Percentiles rank a stretch among this genome's conserved stretches.
These are phyloP conservation scores for Trichothecium sympodiale DNA, from an alignment of 2,329 filamentous ascomycete species.

Conservation along the genomic window DNA sequence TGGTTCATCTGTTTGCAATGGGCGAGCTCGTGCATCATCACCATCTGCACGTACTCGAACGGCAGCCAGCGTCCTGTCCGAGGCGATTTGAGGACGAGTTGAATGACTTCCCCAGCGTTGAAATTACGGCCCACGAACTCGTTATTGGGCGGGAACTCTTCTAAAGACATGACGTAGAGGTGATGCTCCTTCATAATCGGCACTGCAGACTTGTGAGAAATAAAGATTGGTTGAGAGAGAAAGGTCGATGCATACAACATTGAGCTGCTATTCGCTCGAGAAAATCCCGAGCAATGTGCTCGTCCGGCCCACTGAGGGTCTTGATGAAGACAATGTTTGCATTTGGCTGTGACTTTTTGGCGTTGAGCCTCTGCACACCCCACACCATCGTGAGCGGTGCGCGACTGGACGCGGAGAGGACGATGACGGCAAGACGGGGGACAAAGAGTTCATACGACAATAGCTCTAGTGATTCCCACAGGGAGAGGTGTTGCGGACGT, in stretches of 20 bases:
- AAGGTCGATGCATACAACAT: constrained; percentile 42
- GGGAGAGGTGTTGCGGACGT: too few relatives aligned
- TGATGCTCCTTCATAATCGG: constrained; percentile 60
- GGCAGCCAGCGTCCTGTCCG: constrained; percentile 61
- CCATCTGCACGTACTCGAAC: constrained; percentile 79
- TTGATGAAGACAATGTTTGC: constrained; percentile 77
- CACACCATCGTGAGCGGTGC: constrained; percentile 48
- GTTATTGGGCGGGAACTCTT: constrained; percentile 70
- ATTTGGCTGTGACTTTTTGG: constrained; percentile 63
- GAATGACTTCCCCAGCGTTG: constrained; percentile 78
- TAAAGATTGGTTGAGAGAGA: too few relatives aligned
- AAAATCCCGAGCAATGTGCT: constrained; percentile 55
- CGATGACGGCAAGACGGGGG: too few relatives aligned
- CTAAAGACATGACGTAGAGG: constrained; percentile 57
- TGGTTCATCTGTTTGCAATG: constrained; percentile 93
- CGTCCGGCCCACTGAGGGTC: constrained; percentile 54
- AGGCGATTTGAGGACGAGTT: constrained; percentile 66
- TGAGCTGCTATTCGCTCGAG: constrained; percentile 70
- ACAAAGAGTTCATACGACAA: too few relatives aligned
- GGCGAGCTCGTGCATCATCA: constrained; percentile 89
- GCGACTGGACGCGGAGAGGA: too few relatives aligned
- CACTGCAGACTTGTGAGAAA: constrained; percentile 22
- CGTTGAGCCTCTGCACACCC: constrained; percentile 70
- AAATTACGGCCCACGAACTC: constrained; percentile 87
- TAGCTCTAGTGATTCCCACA: too few relatives aligned